Evolutionary conservation across 352 stramenopile species (phyloP), one percentile per base, ranked within the genome.

Genomic region (Phytophthora citrophthora): DNA sequence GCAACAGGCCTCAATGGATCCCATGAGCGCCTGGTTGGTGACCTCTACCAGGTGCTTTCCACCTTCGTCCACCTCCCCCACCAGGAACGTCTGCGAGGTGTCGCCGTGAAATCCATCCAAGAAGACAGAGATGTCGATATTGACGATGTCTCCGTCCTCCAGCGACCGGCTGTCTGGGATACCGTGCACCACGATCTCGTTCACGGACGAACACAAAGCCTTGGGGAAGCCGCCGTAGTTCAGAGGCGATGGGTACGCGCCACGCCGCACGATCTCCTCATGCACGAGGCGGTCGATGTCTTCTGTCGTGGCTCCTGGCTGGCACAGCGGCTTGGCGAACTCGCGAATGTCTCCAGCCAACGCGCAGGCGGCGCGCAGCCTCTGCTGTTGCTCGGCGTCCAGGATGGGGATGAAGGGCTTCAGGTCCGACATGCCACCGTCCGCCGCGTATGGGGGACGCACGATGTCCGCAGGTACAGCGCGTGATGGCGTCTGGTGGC

Each of bases 181-280:
- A 51, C 95, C 96, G 70, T 99, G 97, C 58, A 98, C 98, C 9
- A 98, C 88, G 40, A 99, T 88, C 70, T 99, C 97, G 77, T 99
- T 99, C 47, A 99, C 88, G 13, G 81, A 97, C 43, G 91, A 90
- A 77, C 96, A 99, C 24, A 99, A 75, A 38, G 93, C 96, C 81
- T 99, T 98, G 59, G 94, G 90, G 70, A 98, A 98, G 49, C 89
- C 86, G 41, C 82, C 80, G 68, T 99, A 98, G 64, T 96, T 95
- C n/a, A 98, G 80, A 55, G 95, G 95, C 36, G 90, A 96, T 43
- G 86, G 79, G 62, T 98, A 98, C 36, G 90, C 96, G 15, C 81
- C 81, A 31, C 75, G 70, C 5, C 76, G 78, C 39, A 98, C 64
- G 47, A 98, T 96, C 36, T 95, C 89, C 9, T 96, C 81, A 68